Evolutionary conservation across 169 alveolate genomes (phyloP), one percentile per base, ranked within the genome.

Genomic region (Theileria luwenshuni): DNA sequence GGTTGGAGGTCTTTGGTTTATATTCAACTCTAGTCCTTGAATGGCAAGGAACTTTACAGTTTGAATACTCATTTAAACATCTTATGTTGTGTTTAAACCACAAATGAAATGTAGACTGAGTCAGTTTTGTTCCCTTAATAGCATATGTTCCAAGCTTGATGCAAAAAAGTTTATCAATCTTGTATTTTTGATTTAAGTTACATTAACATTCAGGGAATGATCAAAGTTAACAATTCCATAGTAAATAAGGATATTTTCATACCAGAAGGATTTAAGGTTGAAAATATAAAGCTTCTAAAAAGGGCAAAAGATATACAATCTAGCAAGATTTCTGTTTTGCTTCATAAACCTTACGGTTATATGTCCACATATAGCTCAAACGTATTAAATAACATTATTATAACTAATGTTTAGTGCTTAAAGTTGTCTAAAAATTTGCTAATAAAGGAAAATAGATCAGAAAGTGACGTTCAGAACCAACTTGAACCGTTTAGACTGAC

Each of bases 311-410:
- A 17, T 23, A 25, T 62, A 0, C 63, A 42, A 15, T 32, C 68
- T 12, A 49, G 47, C 65, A 74, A 74, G 76, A 47, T 81, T 7
- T 28, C 85, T 10, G 70, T 81, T 6, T 25, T 81, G 13, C 35
- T 81, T 32, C 89, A 81, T 70, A 81, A 81, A 51, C 89, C 89
- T 13, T 62, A 49, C n/a, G 81, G 83, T 8, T 81, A 74, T 42
- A 33, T 74, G 12, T 81, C 89, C 27, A 74, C 80, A 2, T 74
- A 30, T 27, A 64, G 49, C 12, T 64, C 35, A 30, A 61, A 69
- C 27, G 85, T 72, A 42, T 60, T 28, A 25, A n/a, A 7, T 43
- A 42, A 19, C 0, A 12, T 30, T 6, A 17, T 15, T 17, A 17
- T 30, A 45, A 15, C 19, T 13, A n/a, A 23, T 17, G 19, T 47